Evolutionary conservation across 192 early-diverging fungal genomes (phyloP).

Genomic region (Linnemannia elongata): DNA sequence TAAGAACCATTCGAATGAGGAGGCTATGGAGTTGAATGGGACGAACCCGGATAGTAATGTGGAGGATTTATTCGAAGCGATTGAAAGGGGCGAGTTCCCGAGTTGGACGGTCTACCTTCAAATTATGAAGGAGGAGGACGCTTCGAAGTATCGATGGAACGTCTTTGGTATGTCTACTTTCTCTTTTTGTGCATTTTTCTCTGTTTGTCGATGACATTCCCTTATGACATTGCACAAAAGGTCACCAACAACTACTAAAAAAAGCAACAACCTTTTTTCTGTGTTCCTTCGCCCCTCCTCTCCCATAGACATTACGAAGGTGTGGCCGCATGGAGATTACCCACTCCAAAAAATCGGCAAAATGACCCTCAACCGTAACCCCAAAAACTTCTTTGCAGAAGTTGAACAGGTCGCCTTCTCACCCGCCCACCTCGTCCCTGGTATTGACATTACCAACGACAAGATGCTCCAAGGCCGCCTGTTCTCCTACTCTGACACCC

Average conservation of each 20-base stretch:
- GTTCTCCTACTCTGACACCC: slow-evolving; percentile 86
- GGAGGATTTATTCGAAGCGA: slow-evolving; percentile 78
- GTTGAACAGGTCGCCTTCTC: slow-evolving; percentile 84
- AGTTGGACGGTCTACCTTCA: slow-evolving; percentile 80
- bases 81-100: slow-evolving; percentile 74
- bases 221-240: not conserved
- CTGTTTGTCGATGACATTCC: not conserved
- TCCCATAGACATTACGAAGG: slow-evolving; percentile 86
- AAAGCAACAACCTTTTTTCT: not conserved
- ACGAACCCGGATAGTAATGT: slow-evolving; percentile 79
- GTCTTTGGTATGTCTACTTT: slow-evolving; percentile 55
- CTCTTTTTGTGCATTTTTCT: not conserved
- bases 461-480: slow-evolving; percentile 87
- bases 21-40: slow-evolving; percentile 69
- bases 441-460: slow-evolving; percentile 80
- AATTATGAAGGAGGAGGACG: slow-evolving; percentile 75
- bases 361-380: slow-evolving; percentile 83
- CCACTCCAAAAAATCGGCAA: slow-evolving; percentile 80
- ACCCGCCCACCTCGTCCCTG: slow-evolving; percentile 81
- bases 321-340: slow-evolving; percentile 80
- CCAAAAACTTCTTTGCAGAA: slow-evolving; percentile 87
- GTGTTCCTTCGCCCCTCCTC: not conserved
- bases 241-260: not conserved
- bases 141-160: slow-evolving; percentile 77
- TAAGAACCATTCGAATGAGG: slow-evolving; percentile 74